Percentiles rank a stretch among this genome's conserved stretches.
These are phyloP conservation scores for Cladosporium sp. DNA, from an alignment of 2,329 filamentous ascomycete genomes.

Conservation along the genomic window DNA sequence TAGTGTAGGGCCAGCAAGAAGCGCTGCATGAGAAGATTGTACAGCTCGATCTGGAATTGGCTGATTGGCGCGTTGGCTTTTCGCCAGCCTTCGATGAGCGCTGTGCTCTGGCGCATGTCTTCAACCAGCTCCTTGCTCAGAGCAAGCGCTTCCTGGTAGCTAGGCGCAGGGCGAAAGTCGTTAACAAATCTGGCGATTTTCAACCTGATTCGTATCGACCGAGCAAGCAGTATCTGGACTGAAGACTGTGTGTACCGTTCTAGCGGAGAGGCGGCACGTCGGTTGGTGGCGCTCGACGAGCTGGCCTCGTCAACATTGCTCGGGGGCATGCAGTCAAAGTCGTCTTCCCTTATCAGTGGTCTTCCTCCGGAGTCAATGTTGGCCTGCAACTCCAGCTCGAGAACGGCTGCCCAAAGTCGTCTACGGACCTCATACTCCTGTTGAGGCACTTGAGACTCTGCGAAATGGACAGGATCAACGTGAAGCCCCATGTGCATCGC, in stretches of 20 bases:
- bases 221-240: constrained; percentile 4
- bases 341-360: constrained; percentile 5
- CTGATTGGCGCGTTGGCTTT: constrained; percentile 1
- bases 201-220: not conserved
- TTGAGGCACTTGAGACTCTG: constrained; percentile 1
- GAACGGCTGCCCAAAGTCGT: constrained; percentile 8
- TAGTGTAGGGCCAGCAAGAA: constrained; percentile 8
- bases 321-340: constrained; percentile 3
- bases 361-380: constrained; percentile 3
- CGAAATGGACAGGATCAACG: constrained; percentile 1
- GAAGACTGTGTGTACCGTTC: constrained; percentile 3
- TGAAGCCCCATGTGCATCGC: constrained; percentile 11
- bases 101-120: constrained; percentile 4
- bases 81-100: constrained; percentile 3
- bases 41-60: constrained; percentile 6
- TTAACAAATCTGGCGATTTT: constrained; percentile 8
- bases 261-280: not conserved
- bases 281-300: not conserved
- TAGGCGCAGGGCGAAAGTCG: not conserved
- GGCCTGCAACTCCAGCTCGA: constrained; percentile 9
- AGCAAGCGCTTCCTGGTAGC: constrained; percentile 6
- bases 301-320: not conserved
- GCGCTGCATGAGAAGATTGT: constrained; percentile 5
- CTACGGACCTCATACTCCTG: constrained; percentile 1
- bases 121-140: constrained; percentile 7